A percentile compares a stretch with the other conserved stretches of the same genome.
These are phyloP conservation scores for Barnettozyma vustinii DNA, from an alignment of 805 yeast genomes.

Conservation along the genomic window DNA sequence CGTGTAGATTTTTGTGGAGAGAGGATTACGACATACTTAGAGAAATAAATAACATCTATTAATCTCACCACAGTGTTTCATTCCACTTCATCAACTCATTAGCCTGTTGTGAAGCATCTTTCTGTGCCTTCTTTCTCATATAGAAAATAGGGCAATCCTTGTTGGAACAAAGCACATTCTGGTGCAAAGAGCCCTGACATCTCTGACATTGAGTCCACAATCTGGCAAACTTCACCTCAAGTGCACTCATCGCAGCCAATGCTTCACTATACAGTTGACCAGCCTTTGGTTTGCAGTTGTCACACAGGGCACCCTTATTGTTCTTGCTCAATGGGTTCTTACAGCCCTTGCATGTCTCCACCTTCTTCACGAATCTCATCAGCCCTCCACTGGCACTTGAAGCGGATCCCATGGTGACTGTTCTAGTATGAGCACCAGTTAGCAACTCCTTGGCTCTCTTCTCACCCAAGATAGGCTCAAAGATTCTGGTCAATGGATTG, in stretches of 20 bases:
- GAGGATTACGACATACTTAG: background rate
- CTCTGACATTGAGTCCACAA: constrained; percentile 98
- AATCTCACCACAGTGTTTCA: constrained; percentile 23
- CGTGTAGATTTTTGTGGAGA: too few relatives aligned
- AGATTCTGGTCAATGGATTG: constrained; percentile 88
- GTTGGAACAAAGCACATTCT: constrained; percentile 90
- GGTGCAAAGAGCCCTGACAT: constrained; percentile 94
- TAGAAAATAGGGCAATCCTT: constrained; percentile 97
- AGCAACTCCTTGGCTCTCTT: constrained; percentile 72
- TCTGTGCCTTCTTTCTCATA: constrained; percentile 67
- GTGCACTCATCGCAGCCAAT: constrained; percentile 67
- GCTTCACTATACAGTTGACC: constrained; percentile 81
- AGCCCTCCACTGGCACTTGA: constrained; percentile 62
- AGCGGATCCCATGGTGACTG: constrained; percentile 50
- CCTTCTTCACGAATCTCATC: constrained; percentile 86
- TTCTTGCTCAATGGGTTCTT: constrained; percentile 61
- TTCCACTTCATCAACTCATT: constrained; percentile 37
- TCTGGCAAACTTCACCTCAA: constrained; percentile 79
- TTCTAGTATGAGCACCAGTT: constrained; percentile 79
- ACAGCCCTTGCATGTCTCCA: constrained; percentile 86
- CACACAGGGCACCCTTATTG: constrained; percentile 72
- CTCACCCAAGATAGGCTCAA: constrained; percentile 92
- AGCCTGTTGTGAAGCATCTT: constrained; percentile 35
- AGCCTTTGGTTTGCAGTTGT: constrained; percentile 65
- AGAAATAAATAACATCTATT: background rate